Base-by-base conservation (phyloP, 768 basidiomycete genomes). In the Suillus decipiens region DNA sequence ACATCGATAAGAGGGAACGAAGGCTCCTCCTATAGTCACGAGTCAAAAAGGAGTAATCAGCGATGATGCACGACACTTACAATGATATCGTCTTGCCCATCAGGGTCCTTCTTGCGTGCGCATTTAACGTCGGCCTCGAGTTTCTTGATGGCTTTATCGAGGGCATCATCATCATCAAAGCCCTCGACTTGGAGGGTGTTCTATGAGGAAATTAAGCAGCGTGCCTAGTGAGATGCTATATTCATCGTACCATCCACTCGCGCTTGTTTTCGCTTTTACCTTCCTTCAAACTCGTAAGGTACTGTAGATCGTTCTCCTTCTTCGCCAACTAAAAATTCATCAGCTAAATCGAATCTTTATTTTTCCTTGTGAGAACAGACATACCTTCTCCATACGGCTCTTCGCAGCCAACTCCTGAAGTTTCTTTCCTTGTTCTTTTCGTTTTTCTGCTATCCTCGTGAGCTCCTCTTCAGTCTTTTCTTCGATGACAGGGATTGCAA, bases 401-500 rank as follows among this genome's bases (percentile, higher is more conserved):
- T 89, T 93, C 0, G 92, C 90, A 33, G 95, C 93, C 68, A 96
- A 84, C 74, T 98, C 96, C 75, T 97, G 96, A 58, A 99, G 73
- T 70, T 93, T 88, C 61, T 86, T 83, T 0, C 94, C 95, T 69
- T 95, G 91, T 75, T 98, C 96, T 71, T 84, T 88, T 61, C 90
- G 78, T 73, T 86, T 89, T 75, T 98, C 95, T 1, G 89, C 80
- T 42, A 88, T 83, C 41, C 86, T 82, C 5, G 87, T 84, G 0
- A 97, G 74, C 71, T 98, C 95, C 69, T 98, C 96, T 66, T 96
- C 93, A 0, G 92, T 90, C 76, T 96, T 97, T 73, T 95, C 93
- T 45, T 93, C 89, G 1, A 82, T 75, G 1, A 83, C 82, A 3
- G 85, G 76, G 15, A 78, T 67, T 0, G 84, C 77, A 70, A 87